These are phyloP conservation scores for Herpetomonas samuelpessoai DNA, from an alignment of 208 protist genomes.

Conservation along the genomic window DNA sequence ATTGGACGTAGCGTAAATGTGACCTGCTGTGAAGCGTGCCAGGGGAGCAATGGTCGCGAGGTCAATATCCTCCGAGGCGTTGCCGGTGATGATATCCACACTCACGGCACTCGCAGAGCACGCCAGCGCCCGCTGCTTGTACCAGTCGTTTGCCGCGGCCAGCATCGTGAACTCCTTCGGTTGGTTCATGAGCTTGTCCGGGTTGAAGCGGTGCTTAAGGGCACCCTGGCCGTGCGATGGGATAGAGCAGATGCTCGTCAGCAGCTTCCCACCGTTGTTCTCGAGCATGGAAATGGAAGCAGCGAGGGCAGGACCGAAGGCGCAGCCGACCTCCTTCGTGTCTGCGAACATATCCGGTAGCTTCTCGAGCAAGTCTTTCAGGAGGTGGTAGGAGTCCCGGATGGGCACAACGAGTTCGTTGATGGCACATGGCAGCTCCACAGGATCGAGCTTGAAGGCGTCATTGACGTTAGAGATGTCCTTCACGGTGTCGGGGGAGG, in stretches of 20 bases:
- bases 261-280: constrained; percentile 92
- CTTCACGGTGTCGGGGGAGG: constrained; percentile 76
- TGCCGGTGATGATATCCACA: constrained; percentile 90
- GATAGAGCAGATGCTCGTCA: constrained; percentile 81
- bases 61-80: constrained; percentile 73
- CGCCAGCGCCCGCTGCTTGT: constrained; percentile 94
- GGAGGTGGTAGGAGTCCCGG: constrained; percentile 61
- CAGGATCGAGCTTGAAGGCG: constrained; percentile 71
- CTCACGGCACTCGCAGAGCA: constrained; percentile 91
- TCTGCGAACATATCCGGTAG: constrained; percentile 54
- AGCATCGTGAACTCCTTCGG: constrained; percentile 86
- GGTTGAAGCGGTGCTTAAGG: constrained; percentile 85
- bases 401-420: constrained; percentile 79
- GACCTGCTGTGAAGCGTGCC: constrained; percentile 72
- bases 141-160: constrained; percentile 92
- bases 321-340: constrained; percentile 85
- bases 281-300: constrained; percentile 88
- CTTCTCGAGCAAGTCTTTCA: constrained; percentile 72
- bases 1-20: constrained; percentile 55
- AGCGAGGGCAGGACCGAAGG: constrained; percentile 91
- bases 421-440: constrained; percentile 75
- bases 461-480: constrained; percentile 83
- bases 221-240: constrained; percentile 89
- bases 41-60: constrained; percentile 90
- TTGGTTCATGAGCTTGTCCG: constrained; percentile 63